phyloP scores from a whole-genome alignment of 441 rosid genomes.

The Omphalea diandra region DNA sequence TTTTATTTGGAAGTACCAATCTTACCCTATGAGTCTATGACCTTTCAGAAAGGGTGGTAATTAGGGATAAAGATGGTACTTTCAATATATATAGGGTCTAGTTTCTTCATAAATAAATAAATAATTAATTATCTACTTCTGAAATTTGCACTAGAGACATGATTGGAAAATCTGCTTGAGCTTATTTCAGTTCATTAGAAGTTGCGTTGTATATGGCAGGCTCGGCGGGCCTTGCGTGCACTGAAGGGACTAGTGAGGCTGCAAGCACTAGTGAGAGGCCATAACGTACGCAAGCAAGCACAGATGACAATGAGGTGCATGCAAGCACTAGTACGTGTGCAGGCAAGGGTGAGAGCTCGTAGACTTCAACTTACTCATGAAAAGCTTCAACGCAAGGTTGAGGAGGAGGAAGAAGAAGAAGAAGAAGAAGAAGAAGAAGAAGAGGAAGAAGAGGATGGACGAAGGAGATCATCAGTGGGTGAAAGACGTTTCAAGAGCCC shows the following conservation, averaged over 20 bases:
- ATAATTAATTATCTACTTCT: too few species aligned
- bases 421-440: conserved; percentile 29
- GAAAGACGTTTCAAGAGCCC: conserved; percentile 29
- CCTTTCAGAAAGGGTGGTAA: too few species aligned
- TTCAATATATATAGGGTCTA: too few species aligned
- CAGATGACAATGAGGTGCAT: conserved; percentile 96
- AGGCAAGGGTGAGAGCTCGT: conserved; percentile 80
- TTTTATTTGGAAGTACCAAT: too few species aligned
- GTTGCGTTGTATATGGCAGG: conserved; percentile 39
- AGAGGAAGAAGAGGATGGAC: conserved; percentile 25
- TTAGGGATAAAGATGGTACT: too few species aligned
- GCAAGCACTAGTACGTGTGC: conserved; percentile 96
- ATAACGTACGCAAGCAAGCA: conserved; percentile 93
- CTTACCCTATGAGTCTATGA: too few species aligned
- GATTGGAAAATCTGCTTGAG: too few species aligned
- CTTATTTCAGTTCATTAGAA: background rate
- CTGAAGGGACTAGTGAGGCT: conserved; percentile 90
- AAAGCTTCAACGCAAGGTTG: conserved; percentile 34
- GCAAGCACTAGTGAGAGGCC: conserved; percentile 94
- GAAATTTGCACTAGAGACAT: too few species aligned
- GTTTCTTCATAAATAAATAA: too few species aligned
- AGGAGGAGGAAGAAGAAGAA: conserved; percentile 37
- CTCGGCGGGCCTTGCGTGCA: conserved; percentile 89
- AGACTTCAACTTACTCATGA: conserved; percentile 60
- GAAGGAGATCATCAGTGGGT: conserved; percentile 16